Evolutionary conservation across 805 yeast genomes (phyloP), one percentile per base, ranked within the genome.

Genomic region (Wickerhamiella shivajii): DNA sequence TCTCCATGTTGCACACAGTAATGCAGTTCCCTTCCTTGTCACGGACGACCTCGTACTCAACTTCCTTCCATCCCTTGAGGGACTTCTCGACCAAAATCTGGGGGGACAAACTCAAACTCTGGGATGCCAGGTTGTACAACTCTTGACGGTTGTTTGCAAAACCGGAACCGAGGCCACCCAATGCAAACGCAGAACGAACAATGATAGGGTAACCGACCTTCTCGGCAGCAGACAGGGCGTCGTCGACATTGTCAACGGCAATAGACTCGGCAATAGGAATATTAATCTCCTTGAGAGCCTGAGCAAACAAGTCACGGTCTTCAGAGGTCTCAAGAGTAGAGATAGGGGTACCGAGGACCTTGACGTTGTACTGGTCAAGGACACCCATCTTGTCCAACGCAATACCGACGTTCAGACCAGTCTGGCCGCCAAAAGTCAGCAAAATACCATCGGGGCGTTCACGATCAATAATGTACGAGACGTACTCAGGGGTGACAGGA

Each of bases 1-100:
- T 87, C 64, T 87, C 98, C 98, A 87, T 87, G 61, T 87, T 87
- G 69, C 98, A 87, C 34, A 87, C 98, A 27, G 98, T 87, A 56
- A 87, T 87, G 69, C 98, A 87, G 70, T 87, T 87, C 46, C 77
- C 95, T 37, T 78, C 90, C 44, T 90, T 71, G 64, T 87, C 98
- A 55, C 98, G 77, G 37, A 87, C 97, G 44, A 87, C 98, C 65
- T 87, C 98, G 58, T 87, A 87, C 62, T 87, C 98, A 42, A 87
- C 92, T 61, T 87, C 98, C 59, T 87, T 87, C 98, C 98, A 87
- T 44, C 98, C 98, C 66, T 85, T 87, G 62, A 87, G 66, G 5
- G 97, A 87, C 66, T 79, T 85, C 62, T 87, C 98, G 42, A 87
- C 97, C 47, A 87, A 64, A 46, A 87, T 84, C 66, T 87, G 98